Conservation (phyloP, 2,329 filamentous ascomycete species). For the Fonsecaea multimorphosa region DNA sequence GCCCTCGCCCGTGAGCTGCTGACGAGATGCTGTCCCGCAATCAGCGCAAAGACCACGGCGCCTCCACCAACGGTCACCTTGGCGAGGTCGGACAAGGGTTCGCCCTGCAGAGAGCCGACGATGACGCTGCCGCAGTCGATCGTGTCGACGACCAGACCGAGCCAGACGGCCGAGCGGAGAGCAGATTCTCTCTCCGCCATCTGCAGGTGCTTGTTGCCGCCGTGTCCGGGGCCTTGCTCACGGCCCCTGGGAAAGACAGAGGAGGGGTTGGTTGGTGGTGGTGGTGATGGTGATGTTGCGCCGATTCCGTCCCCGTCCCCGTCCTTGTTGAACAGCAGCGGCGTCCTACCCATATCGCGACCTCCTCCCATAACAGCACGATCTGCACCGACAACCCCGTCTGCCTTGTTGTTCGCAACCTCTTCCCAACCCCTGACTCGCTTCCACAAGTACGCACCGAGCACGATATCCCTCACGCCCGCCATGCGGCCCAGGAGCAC, state of each 20-base stretch:
- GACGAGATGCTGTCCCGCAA: slow-evolving; percentile 8
- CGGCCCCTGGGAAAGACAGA: not conserved
- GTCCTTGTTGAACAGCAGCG: not conserved
- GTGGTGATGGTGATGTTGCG: too few relatives aligned
- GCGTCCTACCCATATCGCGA: not conserved
- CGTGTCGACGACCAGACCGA: slow-evolving; percentile 18
- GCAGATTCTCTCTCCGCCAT: not conserved
- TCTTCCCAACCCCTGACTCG: not conserved
- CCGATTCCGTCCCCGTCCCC: too few relatives aligned
- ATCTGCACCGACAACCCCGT: not conserved
- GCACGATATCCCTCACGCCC: slow-evolving; percentile 21
- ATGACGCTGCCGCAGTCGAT: slow-evolving; percentile 19
- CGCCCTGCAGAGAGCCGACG: slow-evolving; percentile 9
- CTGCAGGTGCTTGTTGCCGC: not conserved
- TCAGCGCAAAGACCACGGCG: slow-evolving; percentile 6
- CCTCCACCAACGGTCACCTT: slow-evolving; percentile 13
- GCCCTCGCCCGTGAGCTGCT: not conserved
- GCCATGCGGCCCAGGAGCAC: slow-evolving; percentile 19
- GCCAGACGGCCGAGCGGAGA: slow-evolving; percentile 19
- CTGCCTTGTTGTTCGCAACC: not conserved
- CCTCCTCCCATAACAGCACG: too few relatives aligned
- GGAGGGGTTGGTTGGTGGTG: not conserved
- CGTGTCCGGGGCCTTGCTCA: not conserved
- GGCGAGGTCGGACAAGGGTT: slow-evolving; percentile 9
- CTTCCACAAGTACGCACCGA: slow-evolving; percentile 26